These are phyloP conservation scores for Ascosphaera aggregata DNA, from an alignment of 2,329 filamentous ascomycete genomes.

Conservation along the genomic window DNA sequence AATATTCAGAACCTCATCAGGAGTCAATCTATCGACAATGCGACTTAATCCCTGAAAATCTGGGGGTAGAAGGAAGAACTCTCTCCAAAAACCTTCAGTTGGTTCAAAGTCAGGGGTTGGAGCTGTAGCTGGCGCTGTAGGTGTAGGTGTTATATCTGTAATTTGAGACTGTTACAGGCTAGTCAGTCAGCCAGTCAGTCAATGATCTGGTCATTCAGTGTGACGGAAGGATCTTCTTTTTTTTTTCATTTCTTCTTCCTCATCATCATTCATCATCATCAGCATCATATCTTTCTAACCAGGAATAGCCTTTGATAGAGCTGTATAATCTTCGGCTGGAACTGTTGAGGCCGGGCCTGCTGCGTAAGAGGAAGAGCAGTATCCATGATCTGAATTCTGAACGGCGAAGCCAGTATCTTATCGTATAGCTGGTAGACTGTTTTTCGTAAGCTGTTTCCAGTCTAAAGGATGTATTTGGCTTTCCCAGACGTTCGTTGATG, in stretches of 20 bases:
- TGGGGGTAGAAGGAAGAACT: constrained; percentile 79
- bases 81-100: constrained; percentile 81
- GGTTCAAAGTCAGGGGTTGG: constrained; percentile 48
- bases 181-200: too few species aligned
- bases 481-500: too few species aligned
- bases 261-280: too few species aligned
- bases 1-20: constrained; percentile 51
- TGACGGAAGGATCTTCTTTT: too few species aligned
- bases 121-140: too few species aligned
- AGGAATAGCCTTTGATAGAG: constrained; percentile 68
- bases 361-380: constrained; percentile 83
- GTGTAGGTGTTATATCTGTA: too few species aligned
- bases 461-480: too few species aligned
- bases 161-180: too few species aligned
- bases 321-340: constrained; percentile 82
- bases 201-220: too few species aligned
- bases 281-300: constrained; percentile 22
- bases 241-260: too few species aligned
- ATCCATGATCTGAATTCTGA: constrained; percentile 47
- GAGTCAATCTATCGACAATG: constrained; percentile 44
- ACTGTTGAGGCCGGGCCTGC: constrained; percentile 69
- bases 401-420: too few species aligned
- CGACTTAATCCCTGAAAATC: constrained; percentile 44
- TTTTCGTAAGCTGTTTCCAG: not conserved
- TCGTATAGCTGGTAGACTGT: too few species aligned